Evolutionary conservation across 108 stramenopile genomes (phyloP).

Genomic region (Nannochloropsis granulata): DNA sequence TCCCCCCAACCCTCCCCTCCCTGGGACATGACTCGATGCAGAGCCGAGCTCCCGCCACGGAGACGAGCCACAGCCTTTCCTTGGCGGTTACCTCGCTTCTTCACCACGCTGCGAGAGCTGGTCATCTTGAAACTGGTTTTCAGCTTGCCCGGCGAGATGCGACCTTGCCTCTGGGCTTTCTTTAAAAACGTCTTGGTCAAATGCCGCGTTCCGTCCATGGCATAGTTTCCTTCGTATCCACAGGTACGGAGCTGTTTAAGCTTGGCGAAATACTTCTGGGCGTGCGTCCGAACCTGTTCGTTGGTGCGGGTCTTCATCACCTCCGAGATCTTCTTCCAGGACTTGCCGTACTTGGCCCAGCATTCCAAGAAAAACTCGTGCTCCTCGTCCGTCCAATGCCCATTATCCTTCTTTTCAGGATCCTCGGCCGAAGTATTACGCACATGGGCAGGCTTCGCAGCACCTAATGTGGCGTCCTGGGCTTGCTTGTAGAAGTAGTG

Average conservation of each 20-base stretch:
- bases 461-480: not conserved
- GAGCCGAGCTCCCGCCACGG: not conserved
- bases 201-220: not conserved
- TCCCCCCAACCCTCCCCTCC: not conserved
- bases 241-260: not conserved
- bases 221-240: not conserved
- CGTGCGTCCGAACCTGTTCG: conserved; percentile 26
- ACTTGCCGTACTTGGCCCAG: not conserved
- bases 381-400: conserved; percentile 26
- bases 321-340: conserved; percentile 4
- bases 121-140: not conserved
- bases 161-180: not conserved
- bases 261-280: conserved; percentile 27
- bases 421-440: not conserved
- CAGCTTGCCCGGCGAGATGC: not conserved
- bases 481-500: not conserved
- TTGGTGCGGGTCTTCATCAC: conserved; percentile 17
- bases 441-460: not conserved
- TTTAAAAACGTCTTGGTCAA: not conserved
- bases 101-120: not conserved
- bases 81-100: not conserved
- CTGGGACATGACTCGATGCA: not conserved
- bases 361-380: conserved; percentile 10
- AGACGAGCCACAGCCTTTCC: not conserved
- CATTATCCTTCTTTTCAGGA: not conserved